Conservation (phyloP, 495 filamentous ascomycete genomes). For the Penicillium lividum region DNA sequence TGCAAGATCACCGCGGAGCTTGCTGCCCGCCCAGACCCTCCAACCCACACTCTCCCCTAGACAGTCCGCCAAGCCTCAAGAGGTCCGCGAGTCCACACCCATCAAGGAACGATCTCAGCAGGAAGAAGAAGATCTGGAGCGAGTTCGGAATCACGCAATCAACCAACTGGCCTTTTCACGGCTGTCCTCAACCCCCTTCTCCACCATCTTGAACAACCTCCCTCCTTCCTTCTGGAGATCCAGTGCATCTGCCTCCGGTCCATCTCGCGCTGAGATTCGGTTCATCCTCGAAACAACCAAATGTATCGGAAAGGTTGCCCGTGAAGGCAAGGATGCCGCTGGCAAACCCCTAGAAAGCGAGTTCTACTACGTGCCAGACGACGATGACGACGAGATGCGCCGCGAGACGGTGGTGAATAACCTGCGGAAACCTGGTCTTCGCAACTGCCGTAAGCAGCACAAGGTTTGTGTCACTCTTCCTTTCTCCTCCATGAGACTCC, state of each 20-base stretch:
- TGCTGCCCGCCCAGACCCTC: slow-evolving; percentile 36
- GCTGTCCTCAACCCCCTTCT: slow-evolving; percentile 87
- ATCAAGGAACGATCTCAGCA: slow-evolving; percentile 32
- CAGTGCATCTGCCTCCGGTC: slow-evolving; percentile 44
- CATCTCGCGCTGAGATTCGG: slow-evolving; percentile 63
- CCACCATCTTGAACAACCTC: slow-evolving; percentile 80
- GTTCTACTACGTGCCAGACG: slow-evolving; percentile 95
- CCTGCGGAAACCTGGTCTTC: slow-evolving; percentile 80
- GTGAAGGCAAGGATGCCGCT: slow-evolving; percentile 94
- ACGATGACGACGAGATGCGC: slow-evolving; percentile 76
- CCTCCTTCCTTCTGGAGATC: slow-evolving; percentile 62
- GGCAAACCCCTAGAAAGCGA: slow-evolving; percentile 92
- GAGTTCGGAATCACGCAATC: slow-evolving; percentile 73
- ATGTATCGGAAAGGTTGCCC: slow-evolving; percentile 83
- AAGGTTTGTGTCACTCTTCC: slow-evolving; percentile 65
- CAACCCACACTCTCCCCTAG: slow-evolving; percentile 41
- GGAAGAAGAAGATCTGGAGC: slow-evolving; percentile 36
- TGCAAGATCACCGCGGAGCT: slow-evolving; percentile 33
- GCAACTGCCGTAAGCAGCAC: slow-evolving; percentile 88
- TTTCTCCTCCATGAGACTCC: neutral
- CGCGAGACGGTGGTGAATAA: slow-evolving; percentile 82
- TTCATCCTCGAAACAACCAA: slow-evolving; percentile 67
- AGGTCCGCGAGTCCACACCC: slow-evolving; percentile 16
- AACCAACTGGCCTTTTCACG: slow-evolving; percentile 98
- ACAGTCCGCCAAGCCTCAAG: slow-evolving; percentile 32